Evolutionary conservation across 306 rosid genomes (phyloP), one percentile per base, ranked within the genome.

Genomic region (Dryas drummondii): DNA sequence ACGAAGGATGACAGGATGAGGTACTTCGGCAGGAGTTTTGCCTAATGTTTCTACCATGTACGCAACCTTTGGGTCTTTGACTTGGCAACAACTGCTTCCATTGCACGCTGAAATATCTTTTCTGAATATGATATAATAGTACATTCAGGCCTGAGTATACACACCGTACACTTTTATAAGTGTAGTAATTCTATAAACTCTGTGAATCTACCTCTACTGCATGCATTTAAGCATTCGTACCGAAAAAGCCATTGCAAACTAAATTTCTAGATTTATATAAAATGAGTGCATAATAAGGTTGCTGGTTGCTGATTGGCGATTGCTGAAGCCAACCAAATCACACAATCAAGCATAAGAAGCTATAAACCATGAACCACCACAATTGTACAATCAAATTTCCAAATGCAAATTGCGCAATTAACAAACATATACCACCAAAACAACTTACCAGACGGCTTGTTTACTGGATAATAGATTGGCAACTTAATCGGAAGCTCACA

Each of bases 401-500:
- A 60, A 79, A 37, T 32, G 50, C 50, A 41, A 16, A 65, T 57
- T 16, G 26, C 47, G 10, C 51, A 42, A 19, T 32, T 47, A 52
- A 42, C 42, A 51, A 72, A 69, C 5, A 22, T 22, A 3, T 58
- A 32, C n/a, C 2, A 47, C 4, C 60, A 40, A 40, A 17, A 4
- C 68, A 78, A 65, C 74, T 26, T 73, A 94, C 98, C 98, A n/a
- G 79, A 46, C 3, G 87, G 74, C 76, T 72, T 86, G 48, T 84
- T 69, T n/a, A 71, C 77, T 26, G 87, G 84, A 76, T 87, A 83
- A 79, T 90, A 90, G 66, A 90, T 47, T 6, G 98, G 97, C 81
- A 94, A 70, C 82, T 77, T 86, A 51, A 94, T 72, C 4, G 90
- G 91, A 76, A 94, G 88, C 83, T 88, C 94, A 53, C 22, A 22